Evolutionary conservation across 441 rosid species (phyloP).

Genomic region (Aquilaria agallochum): DNA sequence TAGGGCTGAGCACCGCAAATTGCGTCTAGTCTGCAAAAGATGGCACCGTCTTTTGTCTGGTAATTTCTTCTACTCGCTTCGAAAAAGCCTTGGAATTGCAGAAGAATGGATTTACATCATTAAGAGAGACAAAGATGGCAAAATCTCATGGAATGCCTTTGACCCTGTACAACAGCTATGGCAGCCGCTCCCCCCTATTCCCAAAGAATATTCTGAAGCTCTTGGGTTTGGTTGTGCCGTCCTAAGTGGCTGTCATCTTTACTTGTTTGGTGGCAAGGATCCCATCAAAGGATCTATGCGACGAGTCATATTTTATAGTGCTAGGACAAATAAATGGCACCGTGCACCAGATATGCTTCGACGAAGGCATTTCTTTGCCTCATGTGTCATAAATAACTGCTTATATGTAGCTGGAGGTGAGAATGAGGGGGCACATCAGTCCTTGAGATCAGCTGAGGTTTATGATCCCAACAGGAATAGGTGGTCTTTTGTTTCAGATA

Average conservation of each 20-base stretch:
- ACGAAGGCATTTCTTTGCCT: constrained; percentile 47
- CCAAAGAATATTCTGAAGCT: constrained; percentile 49
- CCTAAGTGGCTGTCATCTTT: constrained; percentile 54
- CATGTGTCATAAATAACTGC: constrained; percentile 56
- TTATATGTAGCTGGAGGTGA: constrained; percentile 60
- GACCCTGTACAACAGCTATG: constrained; percentile 54
- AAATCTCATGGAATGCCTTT: constrained; percentile 58
- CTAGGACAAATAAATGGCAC: constrained; percentile 54
- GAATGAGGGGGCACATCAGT: constrained; percentile 43
- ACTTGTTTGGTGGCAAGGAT: constrained; percentile 58
- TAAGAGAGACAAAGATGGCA: constrained; percentile 48
- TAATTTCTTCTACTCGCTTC: constrained; percentile 45
- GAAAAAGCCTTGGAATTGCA: constrained; percentile 47
- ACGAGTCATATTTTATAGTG: constrained; percentile 47
- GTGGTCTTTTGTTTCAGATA: constrained; percentile 47
- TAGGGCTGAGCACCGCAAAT: constrained; percentile 43
- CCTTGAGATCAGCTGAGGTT: constrained; percentile 47
- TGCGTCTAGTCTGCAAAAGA: constrained; percentile 52
- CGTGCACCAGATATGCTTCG: constrained; percentile 60
- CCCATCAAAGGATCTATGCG: constrained; percentile 50
- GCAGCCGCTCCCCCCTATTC: constrained; percentile 57
- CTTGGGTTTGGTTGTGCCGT: constrained; percentile 59
- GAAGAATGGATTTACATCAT: constrained; percentile 57
- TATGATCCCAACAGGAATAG: constrained; percentile 58
- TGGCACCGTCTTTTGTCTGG: constrained; percentile 50